Evolutionary conservation across 371 early-diverging fungal genomes (phyloP).

Genomic region (Actinomucor elegans): DNA sequence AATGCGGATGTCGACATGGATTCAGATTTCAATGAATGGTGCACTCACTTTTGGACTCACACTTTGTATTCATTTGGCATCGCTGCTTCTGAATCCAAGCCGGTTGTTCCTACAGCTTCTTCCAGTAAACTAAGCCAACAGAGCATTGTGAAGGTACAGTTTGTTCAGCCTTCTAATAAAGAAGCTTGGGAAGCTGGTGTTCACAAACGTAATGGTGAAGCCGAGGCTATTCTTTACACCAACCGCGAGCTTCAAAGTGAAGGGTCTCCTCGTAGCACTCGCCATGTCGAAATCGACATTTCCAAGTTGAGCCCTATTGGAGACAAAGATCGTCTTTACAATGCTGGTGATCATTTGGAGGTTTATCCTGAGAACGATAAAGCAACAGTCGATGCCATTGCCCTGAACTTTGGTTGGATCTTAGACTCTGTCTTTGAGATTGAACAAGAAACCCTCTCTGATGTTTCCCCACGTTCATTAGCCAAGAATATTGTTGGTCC

Average conservation of each 20-base stretch:
- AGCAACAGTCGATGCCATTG: conserved; percentile 41
- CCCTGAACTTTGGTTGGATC: conserved; percentile 47
- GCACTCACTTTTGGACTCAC: conserved; percentile 46
- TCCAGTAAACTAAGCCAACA: conserved; percentile 25
- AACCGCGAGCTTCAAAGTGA: conserved; percentile 42
- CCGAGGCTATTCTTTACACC: conserved; percentile 20
- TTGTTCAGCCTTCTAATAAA: conserved; percentile 28
- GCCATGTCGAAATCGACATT: conserved; percentile 51
- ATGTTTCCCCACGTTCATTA: conserved; percentile 50
- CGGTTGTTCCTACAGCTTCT: conserved; percentile 36
- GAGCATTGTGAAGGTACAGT: conserved; percentile 20
- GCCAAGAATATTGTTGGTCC: conserved; percentile 49
- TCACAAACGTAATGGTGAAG: conserved; percentile 30
- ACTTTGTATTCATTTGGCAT: conserved; percentile 34
- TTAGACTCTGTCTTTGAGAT: conserved; percentile 56
- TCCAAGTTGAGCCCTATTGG: conserved; percentile 21
- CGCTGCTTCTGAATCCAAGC: conserved; percentile 25
- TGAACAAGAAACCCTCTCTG: conserved; percentile 25
- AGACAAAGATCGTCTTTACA: conserved; percentile 28
- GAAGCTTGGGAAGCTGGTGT: conserved; percentile 30
- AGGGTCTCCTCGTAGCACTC: conserved; percentile 40
- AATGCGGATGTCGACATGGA: conserved; percentile 60
- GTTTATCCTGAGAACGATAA: conserved; percentile 49
- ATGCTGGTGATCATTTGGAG: conserved; percentile 61
- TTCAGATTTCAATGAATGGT: conserved; percentile 47